These are phyloP conservation scores for Coriolopsis trogii DNA, from an alignment of 1,284 basidiomycete species.

Conservation along the genomic window DNA sequence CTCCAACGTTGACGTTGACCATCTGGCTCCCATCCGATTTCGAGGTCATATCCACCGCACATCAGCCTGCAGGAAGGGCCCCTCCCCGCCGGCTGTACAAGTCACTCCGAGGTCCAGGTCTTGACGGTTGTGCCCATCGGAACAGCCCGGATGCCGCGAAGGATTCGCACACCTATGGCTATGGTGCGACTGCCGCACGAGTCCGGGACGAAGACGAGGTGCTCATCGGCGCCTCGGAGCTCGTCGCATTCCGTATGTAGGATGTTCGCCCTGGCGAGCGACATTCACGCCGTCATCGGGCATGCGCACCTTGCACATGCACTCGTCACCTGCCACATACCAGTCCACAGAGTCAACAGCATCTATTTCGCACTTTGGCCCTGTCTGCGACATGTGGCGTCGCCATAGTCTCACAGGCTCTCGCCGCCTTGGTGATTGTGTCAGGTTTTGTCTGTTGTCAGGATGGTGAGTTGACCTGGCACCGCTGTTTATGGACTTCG, in stretches of 20 bases:
- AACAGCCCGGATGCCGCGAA: slow-evolving; percentile 3
- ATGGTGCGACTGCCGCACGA: slow-evolving; percentile 11
- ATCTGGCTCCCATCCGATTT: slow-evolving; percentile 80
- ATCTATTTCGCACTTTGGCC: too few relatives aligned
- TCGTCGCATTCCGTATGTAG: slow-evolving; percentile 76
- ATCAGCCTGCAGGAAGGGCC: slow-evolving; percentile 43
- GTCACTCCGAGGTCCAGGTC: slow-evolving; percentile 64
- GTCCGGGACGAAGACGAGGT: slow-evolving; percentile 56
- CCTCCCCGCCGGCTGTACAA: slow-evolving; percentile 71
- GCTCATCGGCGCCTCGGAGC: slow-evolving; percentile 57
- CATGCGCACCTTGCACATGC: too few relatives aligned
- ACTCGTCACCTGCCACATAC: too few relatives aligned
- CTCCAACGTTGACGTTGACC: slow-evolving; percentile 66
- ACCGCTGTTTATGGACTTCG: too few relatives aligned
- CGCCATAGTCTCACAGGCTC: too few relatives aligned
- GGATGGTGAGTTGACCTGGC: too few relatives aligned
- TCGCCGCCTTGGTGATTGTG: too few relatives aligned
- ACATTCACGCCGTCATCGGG: slow-evolving; percentile 62
- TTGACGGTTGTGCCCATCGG: slow-evolving; percentile 27
- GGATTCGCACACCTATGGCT: slow-evolving; percentile 13
- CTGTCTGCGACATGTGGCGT: too few relatives aligned
- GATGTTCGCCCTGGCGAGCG: slow-evolving; percentile 64
- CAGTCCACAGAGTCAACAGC: too few relatives aligned
- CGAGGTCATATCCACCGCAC: slow-evolving; percentile 59
- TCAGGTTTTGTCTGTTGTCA: too few relatives aligned